A percentile compares a stretch with the other conserved stretches of the same genome.
phyloP scores from a whole-genome alignment of 2,329 filamentous ascomycete genomes.

The Colletotrichum graminicola region DNA sequence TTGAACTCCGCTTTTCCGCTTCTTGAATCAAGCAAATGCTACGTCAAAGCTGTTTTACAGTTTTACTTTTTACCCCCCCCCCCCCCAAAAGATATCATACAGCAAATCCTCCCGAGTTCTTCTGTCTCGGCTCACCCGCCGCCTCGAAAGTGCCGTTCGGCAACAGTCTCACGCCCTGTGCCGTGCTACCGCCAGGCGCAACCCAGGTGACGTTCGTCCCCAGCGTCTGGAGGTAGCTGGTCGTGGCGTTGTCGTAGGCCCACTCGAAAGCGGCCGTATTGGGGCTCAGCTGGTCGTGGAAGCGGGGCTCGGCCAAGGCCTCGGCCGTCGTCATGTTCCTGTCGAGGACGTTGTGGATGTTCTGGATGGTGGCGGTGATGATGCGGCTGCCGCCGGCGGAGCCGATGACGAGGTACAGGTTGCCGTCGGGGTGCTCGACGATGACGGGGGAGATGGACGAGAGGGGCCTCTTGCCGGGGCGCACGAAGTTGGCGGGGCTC shows the following conservation, averaged over 20 bases:
- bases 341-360: constrained; percentile 80
- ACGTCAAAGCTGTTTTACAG: no score
- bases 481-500: constrained; percentile 79
- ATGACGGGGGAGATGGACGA: constrained; percentile 84
- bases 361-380: constrained; percentile 85
- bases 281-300: constrained; percentile 88
- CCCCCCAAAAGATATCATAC: constrained; percentile 49
- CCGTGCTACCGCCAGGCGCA: constrained; percentile 73
- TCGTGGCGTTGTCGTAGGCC: constrained; percentile 76
- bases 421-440: constrained; percentile 76
- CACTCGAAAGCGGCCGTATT: constrained; percentile 78
- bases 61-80: neutral
- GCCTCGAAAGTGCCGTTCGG: constrained; percentile 80
- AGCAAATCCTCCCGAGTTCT: constrained; percentile 75
- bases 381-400: constrained; percentile 88
- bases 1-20: no score
- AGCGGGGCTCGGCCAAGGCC: constrained; percentile 75
- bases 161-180: constrained; percentile 77
- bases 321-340: constrained; percentile 69
- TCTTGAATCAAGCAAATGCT: no score
- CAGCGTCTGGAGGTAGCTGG: constrained; percentile 72
- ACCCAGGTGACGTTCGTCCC: constrained; percentile 84
- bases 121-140: constrained; percentile 84
- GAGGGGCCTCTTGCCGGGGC: constrained; percentile 81
- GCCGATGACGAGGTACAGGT: constrained; percentile 79